Evolutionary conservation across 2,329 filamentous ascomycete species (phyloP).

Genomic region (Beauveria sp.): DNA sequence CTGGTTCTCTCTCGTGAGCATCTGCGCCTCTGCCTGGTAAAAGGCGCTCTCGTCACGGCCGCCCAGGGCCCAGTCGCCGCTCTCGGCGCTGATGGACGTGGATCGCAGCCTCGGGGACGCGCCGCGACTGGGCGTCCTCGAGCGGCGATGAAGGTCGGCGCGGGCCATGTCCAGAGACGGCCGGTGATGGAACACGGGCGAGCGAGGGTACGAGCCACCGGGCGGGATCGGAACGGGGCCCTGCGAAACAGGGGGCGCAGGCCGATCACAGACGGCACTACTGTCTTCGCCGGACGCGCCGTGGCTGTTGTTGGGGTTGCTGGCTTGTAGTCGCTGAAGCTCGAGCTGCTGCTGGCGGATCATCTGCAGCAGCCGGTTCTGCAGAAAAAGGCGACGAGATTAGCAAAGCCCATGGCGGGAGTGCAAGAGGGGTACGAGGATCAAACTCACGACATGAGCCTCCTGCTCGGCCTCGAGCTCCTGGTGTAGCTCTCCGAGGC

Average conservation of each 20-base stretch:
- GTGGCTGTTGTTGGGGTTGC: conserved; percentile 26
- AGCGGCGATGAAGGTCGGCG: conserved; percentile 47
- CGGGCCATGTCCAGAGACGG: conserved; percentile 53
- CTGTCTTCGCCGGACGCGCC: conserved; percentile 43
- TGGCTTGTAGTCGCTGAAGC: conserved; percentile 51
- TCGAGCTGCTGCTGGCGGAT: conserved; percentile 70
- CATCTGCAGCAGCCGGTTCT: conserved; percentile 71
- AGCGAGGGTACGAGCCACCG: conserved; percentile 40
- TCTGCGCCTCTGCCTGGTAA: conserved; percentile 77
- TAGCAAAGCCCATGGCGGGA: not conserved
- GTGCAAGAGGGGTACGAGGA: not conserved
- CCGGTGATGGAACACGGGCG: conserved; percentile 41
- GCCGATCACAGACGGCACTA: conserved; percentile 40
- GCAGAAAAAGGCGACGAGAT: not conserved
- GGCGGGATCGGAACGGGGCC: conserved; percentile 25
- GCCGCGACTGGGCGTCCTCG: conserved; percentile 50
- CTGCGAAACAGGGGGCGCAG: conserved; percentile 28
- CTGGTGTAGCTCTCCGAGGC: conserved; percentile 69
- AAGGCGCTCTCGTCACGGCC: conserved; percentile 68
- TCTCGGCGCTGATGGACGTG: conserved; percentile 51
- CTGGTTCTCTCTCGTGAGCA: conserved; percentile 70
- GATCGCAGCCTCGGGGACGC: conserved; percentile 49
- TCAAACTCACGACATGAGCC: conserved; percentile 56
- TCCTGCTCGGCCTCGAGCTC: conserved; percentile 75
- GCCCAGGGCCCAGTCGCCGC: conserved; percentile 54